phyloP scores from a whole-genome alignment of 2,329 filamentous ascomycete genomes.

The Clonostachys rhizophaga region DNA sequence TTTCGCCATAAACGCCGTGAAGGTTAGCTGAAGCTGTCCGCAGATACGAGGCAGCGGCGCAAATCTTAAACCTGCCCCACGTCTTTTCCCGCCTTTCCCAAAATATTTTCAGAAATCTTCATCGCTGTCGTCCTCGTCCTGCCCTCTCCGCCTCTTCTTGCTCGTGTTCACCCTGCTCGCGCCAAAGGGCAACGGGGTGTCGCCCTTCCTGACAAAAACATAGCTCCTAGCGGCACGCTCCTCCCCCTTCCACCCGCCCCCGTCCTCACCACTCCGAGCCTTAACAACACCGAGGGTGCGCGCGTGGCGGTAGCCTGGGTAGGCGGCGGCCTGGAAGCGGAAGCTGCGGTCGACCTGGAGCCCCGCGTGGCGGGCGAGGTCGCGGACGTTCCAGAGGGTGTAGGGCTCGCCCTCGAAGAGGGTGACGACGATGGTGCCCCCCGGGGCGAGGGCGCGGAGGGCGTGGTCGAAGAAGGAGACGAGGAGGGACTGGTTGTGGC shows the following conservation, averaged over 20 bases:
- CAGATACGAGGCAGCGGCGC: neutral
- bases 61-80: constrained; percentile 1
- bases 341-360: constrained; percentile 68
- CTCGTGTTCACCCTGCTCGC: constrained; percentile 9
- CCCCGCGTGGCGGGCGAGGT: constrained; percentile 75
- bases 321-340: constrained; percentile 59
- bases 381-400: constrained; percentile 89
- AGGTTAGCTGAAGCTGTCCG: neutral
- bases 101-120: neutral
- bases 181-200: constrained; percentile 18
- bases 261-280: constrained; percentile 25
- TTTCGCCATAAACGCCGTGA: neutral
- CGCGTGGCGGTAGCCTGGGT: constrained; percentile 71
- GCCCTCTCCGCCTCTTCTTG: constrained; percentile 21
- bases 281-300: constrained; percentile 64
- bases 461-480: constrained; percentile 62
- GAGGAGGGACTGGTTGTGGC: constrained; percentile 80
- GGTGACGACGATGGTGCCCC: constrained; percentile 70
- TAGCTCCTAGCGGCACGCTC: constrained; percentile 49
- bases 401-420: constrained; percentile 94
- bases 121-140: constrained; percentile 24
- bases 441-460: constrained; percentile 27
- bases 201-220: constrained; percentile 57
- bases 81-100: too few relatives aligned
- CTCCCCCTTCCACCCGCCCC: constrained; percentile 33